These are phyloP conservation scores for Penicillium paneum DNA, from an alignment of 2,329 filamentous ascomycete species.

Conservation along the genomic window DNA sequence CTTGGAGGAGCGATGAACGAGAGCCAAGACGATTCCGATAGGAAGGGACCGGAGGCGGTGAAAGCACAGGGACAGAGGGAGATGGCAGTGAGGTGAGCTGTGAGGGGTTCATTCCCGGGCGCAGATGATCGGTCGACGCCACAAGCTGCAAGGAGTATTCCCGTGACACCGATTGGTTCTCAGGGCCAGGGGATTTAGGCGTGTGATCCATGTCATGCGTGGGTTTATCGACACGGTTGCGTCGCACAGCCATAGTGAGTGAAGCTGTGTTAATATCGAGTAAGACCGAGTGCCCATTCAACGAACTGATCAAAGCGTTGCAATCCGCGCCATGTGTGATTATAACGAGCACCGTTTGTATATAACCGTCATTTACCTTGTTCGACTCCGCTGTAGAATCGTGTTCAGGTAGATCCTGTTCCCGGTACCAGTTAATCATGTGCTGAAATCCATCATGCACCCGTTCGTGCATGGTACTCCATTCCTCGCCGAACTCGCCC, in stretches of 20 bases:
- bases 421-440: conserved; percentile 78
- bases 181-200: conserved; percentile 7
- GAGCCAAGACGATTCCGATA: conserved; percentile 35
- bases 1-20: conserved; percentile 27
- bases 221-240: conserved; percentile 33
- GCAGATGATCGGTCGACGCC: conserved; percentile 61
- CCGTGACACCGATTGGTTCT: conserved; percentile 42
- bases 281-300: conserved; percentile 87
- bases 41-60: conserved; percentile 26
- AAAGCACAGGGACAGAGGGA: conserved; percentile 17
- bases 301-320: conserved; percentile 88
- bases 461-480: conserved; percentile 89
- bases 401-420: conserved; percentile 34
- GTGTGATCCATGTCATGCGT: conserved; percentile 5
- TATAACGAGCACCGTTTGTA: conserved; percentile 77
- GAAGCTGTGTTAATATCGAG: conserved; percentile 88
- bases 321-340: conserved; percentile 95
- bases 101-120: conserved; percentile 44
- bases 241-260: conserved; percentile 78
- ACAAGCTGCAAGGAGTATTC: conserved; percentile 59
- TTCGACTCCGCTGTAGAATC: conserved; percentile 12
- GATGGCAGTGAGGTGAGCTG: conserved; percentile 25
- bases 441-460: conserved; percentile 76
- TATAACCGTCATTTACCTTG: conserved; percentile 53
- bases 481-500: conserved; percentile 86